Evolutionary conservation across 768 basidiomycete genomes (phyloP), one percentile per base, ranked within the genome.

Genomic region (Suillus variegatus): DNA sequence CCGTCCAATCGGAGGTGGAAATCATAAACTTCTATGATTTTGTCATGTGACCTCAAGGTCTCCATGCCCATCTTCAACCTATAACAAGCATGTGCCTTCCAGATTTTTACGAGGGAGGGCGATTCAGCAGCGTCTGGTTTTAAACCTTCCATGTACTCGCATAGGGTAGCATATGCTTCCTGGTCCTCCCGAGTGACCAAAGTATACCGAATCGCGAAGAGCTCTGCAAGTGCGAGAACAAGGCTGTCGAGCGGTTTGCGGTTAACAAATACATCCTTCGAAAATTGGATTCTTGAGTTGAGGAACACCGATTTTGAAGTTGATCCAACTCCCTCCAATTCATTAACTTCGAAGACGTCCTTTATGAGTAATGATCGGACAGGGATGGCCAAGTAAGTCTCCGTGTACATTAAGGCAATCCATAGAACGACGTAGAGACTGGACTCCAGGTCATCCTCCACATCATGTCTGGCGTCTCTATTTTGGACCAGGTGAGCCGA

Each of bases 381-480:
- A 6, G 47, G 47, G 47, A 13, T 5, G 10, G 22, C 10, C 10
- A 49, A 49, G 47, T 49, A 12, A 49, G 22, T 49, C 22, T 4
- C 4, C 10, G 22, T 22, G 47, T 13, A 66, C 65, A 66, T 47
- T 5, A 63, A 18, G 14, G 28, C 44, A 22, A 51, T 46, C 66
- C 66, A 75, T 4, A 71, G 49, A 25, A 74, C 60, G 8, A 73
- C 69, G 41, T 66, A 67, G 47, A 72, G 43, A 62, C 76, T 73
- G 1, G 77, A 78, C 62, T 78, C 76, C 12, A 78, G 36, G 64
- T 78, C 77, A 61, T 79, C 74, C 56, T 69, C 67, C 38, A 75
- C 63, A 0, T 28, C 60, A 52, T 76, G 77, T 4, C 52, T 14
- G n/a, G 70, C 67, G 9, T 22, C 28, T 20, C 57, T 47, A 22